Evolutionary conservation across 2,329 filamentous ascomycete species (phyloP), one percentile per base, ranked within the genome.

Genomic region (Dendrostoma leiphaemia): DNA sequence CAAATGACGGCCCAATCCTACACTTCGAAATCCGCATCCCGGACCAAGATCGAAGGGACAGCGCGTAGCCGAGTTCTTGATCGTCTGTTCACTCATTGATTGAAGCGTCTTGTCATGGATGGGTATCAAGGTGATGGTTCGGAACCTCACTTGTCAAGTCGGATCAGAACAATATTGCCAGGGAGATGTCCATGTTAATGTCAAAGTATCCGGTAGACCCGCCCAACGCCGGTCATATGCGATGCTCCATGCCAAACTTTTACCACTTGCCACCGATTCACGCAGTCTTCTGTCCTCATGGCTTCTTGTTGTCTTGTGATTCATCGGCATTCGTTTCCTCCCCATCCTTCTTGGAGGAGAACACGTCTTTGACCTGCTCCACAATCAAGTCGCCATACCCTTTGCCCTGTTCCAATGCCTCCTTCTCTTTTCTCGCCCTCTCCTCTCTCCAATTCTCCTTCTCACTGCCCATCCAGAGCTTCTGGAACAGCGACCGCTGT

Each of bases 401-500:
- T 62, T 77, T 79, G 4, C 82, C 82, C 57, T 82, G 76, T 48
- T 78, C 73, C 35, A 84, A 65, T 54, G 78, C 80, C 66, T 76
- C 76, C 56, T 71, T 71, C 62, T 83, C 79, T 65, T 77, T 73
- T 63, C 73, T 72, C 3, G 74, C 70, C 57, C 81, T 71, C 72
- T 77, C 76, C 68, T 75, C 67, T 64, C 74, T 72, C 81, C 81
- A 84, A 59, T 79, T 74, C 41, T 76, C 73, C n/a, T 67, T 67
- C 65, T 83, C 81, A 34, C 73, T 74, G 31, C 82, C 83, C 76
- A 83, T 80, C 83, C 82, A 85, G 15, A 84, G 65, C 59, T 73
- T 73, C 58, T 77, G 70, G 51, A 82, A 35, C 4, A 72, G 13
- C 0, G 70, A 63, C 55, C 59, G 63, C 35, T 50, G 46, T 12